Evolutionary conservation across 352 stramenopile species (phyloP).

Genomic region (Globisporangium acanthophoron): DNA sequence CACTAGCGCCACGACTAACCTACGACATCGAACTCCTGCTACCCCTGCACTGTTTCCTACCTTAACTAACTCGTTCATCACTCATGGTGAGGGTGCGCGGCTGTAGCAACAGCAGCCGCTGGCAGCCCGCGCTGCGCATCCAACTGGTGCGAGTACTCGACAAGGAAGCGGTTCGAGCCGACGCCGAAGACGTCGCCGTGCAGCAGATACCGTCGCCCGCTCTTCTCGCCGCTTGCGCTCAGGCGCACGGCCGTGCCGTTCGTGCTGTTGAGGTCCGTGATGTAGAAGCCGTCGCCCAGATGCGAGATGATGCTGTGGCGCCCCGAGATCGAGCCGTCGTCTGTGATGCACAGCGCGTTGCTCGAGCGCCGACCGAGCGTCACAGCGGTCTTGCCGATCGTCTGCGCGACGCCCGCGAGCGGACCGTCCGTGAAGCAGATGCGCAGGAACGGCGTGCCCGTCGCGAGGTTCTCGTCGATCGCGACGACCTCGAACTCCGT

Average conservation of each 20-base stretch:
- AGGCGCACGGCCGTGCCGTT: constrained; percentile 77
- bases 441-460: constrained; percentile 65
- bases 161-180: constrained; percentile 77
- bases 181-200: constrained; percentile 82
- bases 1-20: not conserved
- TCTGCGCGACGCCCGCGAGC: constrained; percentile 62
- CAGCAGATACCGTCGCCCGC: constrained; percentile 48
- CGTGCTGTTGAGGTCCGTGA: constrained; percentile 78
- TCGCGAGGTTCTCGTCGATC: constrained; percentile 62
- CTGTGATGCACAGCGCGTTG: constrained; percentile 78
- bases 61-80: not conserved
- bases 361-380: constrained; percentile 66
- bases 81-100: not conserved
- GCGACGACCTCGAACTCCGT: constrained; percentile 77
- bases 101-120: not conserved
- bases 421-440: constrained; percentile 77
- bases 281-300: constrained; percentile 76
- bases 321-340: constrained; percentile 78
- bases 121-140: constrained; percentile 10
- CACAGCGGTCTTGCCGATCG: constrained; percentile 66
- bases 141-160: constrained; percentile 75
- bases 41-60: not conserved
- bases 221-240: constrained; percentile 57
- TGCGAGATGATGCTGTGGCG: constrained; percentile 68
- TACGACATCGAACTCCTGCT: not conserved